Conservation (phyloP, 306 rosid species). For the Geum urbanum region DNA sequence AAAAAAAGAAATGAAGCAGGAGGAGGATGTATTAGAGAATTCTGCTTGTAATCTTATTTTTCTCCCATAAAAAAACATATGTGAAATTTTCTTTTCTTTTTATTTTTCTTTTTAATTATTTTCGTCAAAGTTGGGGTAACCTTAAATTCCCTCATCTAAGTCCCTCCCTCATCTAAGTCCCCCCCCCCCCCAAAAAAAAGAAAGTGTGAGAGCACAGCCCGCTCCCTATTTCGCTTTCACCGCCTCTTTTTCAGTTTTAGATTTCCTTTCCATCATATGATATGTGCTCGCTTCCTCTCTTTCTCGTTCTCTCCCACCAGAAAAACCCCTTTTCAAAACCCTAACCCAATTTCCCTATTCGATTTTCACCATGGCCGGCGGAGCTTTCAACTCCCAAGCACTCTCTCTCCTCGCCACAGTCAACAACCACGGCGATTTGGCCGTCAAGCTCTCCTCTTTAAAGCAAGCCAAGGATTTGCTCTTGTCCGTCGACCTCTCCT, state of each 20-base stretch:
- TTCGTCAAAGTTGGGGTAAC: no score
- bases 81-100: no score
- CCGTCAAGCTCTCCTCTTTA: constrained; percentile 71
- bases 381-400: constrained; percentile 53
- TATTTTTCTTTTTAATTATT: no score
- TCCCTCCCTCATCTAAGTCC: no score
- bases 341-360: constrained; percentile 22
- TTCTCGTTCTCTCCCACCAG: neutral
- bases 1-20: no score
- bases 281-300: neutral
- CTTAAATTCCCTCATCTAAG: no score
- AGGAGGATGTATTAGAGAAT: no score
- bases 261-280: neutral
- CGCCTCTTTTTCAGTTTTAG: constrained; percentile 13
- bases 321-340: constrained; percentile 13
- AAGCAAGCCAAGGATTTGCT: constrained; percentile 71
- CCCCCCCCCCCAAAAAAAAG: no score
- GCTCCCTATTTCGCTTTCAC: neutral
- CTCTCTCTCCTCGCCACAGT: constrained; percentile 90
- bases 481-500: constrained; percentile 58
- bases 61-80: no score
- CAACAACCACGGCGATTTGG: constrained; percentile 90
- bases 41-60: no score
- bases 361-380: constrained; percentile 46
- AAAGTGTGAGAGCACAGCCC: no score